phyloP scores from a whole-genome alignment of 1,139 yeast genomes.

The Geotrichum citri-aurantii region DNA sequence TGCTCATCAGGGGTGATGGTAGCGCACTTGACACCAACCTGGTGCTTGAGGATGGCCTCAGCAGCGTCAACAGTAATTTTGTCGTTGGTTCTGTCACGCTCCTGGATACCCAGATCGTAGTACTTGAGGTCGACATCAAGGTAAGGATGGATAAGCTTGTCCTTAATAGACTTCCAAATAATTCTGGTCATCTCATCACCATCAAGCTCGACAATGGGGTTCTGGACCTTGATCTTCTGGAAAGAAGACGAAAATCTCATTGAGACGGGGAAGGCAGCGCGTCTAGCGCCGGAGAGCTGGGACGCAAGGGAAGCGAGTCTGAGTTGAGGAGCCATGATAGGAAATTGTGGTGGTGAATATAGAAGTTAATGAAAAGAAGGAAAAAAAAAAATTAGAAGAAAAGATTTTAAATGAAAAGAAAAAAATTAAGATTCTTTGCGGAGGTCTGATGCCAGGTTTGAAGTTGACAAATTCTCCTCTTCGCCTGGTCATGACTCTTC shows the following conservation, averaged over 20 bases:
- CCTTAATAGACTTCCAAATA: slow-evolving; percentile 80
- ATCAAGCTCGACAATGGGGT: slow-evolving; percentile 91
- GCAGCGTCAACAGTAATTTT: slow-evolving; percentile 87
- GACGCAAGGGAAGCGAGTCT: slow-evolving; percentile 9
- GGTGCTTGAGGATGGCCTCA: slow-evolving; percentile 77
- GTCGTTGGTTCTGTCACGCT: slow-evolving; percentile 84
- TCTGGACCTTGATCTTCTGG: slow-evolving; percentile 68
- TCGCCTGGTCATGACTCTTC: background rate
- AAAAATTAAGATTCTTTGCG: background rate
- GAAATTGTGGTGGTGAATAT: background rate
- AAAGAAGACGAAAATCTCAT: slow-evolving; percentile 20
- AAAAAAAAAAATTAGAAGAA: background rate
- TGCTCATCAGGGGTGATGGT: slow-evolving; percentile 97
- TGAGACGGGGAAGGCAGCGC: background rate
- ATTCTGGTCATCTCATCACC: slow-evolving; percentile 96
- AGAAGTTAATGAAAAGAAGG: background rate
- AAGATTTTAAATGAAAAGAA: background rate
- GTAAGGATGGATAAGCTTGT: slow-evolving; percentile 73
- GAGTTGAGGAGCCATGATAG: slow-evolving; percentile 3
- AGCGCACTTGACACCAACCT: slow-evolving; percentile 95
- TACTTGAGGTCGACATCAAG: slow-evolving; percentile 83
- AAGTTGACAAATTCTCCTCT: background rate
- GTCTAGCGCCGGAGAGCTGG: background rate
- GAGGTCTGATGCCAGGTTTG: background rate
- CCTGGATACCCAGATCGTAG: slow-evolving; percentile 80